Base-by-base conservation (phyloP, 2,329 filamentous ascomycete genomes). In the Scedosporium minutisporum region DNA sequence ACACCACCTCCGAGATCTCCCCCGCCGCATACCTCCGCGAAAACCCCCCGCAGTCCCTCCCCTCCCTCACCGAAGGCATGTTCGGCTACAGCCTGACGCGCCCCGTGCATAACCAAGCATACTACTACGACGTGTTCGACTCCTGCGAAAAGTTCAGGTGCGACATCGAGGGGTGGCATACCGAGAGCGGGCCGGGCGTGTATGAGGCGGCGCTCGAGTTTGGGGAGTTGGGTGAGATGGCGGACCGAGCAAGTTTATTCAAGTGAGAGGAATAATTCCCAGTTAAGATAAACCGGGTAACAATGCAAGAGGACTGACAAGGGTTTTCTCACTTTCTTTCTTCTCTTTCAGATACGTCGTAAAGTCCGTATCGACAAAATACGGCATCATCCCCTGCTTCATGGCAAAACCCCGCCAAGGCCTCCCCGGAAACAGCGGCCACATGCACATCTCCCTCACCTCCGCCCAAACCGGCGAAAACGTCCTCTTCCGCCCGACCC, bases 361-460 rank as follows among this genome's bases (percentile, higher is more conserved):
- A 67, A 97, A 96, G 77, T 92, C 91, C 9, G 85, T 96, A 46
- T 91, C 90, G 55, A 89, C 86, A 63, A 89, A 91, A 71, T 90
- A 92, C 72, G 91, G 91, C 67, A 96, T 99, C 71, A 96, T 91
- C 0, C 95, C 95, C 0, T 96, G 91, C 75, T 99, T 99, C 80
- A 99, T 99, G 95, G 95, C 95, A 16, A 99, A 99, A 76, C 95
- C 95, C 2, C 87, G 90, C 67, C 85, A 96, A 69, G 92, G 93
- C 0, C 80, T 97, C 0, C 95, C 95, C 0, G 95, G 95, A 57
- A 97, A 97, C 78, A 95, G 89, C 66, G 95, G 95, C 1, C 95
- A 99, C 73, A 93, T 96, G 82, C 95, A 99, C 74, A 81, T 97
- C 65, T 97, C 93, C 0, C 79, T 99, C 9, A 87, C 93, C 18